Percentiles rank a stretch among this genome's conserved stretches.
Evolutionary conservation across 495 filamentous ascomycete genomes (phyloP).

Genomic region (Margaritispora aquatica): DNA sequence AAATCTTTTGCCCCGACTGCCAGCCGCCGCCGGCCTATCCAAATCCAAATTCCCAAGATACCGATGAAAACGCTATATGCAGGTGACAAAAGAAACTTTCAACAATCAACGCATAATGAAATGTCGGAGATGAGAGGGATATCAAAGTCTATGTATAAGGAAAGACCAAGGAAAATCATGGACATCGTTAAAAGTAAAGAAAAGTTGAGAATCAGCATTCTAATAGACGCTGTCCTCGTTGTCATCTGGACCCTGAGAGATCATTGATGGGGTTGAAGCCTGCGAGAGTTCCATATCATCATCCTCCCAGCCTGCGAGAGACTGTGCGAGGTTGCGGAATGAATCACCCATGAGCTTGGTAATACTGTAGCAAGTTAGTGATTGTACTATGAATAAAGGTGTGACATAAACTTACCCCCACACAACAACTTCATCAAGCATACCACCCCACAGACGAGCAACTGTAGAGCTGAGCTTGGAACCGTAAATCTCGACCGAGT

Average conservation of each 20-base stretch:
- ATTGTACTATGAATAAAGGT: slow-evolving; percentile 5
- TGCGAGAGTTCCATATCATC: slow-evolving; percentile 50
- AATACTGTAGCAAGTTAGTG: slow-evolving; percentile 65
- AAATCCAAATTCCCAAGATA: slow-evolving; percentile 4
- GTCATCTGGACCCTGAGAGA: slow-evolving; percentile 53
- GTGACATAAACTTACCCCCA: slow-evolving; percentile 64
- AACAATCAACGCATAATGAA: slow-evolving; percentile 9
- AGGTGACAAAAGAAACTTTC: slow-evolving; percentile 20
- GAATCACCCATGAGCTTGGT: slow-evolving; percentile 97
- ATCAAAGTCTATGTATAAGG: slow-evolving; percentile 24
- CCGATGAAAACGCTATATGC: slow-evolving; percentile 24
- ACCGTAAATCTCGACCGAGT: slow-evolving; percentile 70
- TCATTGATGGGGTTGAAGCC: slow-evolving; percentile 55
- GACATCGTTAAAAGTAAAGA: slow-evolving; percentile 19
- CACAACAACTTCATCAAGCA: slow-evolving; percentile 97
- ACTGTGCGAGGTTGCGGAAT: slow-evolving; percentile 94
- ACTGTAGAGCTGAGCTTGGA: slow-evolving; percentile 86
- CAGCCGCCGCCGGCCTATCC: not conserved
- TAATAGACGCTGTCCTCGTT: slow-evolving; percentile 56
- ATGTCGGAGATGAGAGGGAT: slow-evolving; percentile 24
- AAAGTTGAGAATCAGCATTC: not conserved
- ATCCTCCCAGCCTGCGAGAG: slow-evolving; percentile 89
- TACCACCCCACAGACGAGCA: slow-evolving; percentile 92
- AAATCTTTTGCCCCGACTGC: slow-evolving; percentile 11
- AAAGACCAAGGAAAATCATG: slow-evolving; percentile 22